Evolutionary conservation across 169 alveolate genomes (phyloP), one percentile per base, ranked within the genome.

Genomic region (Eimeria necatrix): DNA sequence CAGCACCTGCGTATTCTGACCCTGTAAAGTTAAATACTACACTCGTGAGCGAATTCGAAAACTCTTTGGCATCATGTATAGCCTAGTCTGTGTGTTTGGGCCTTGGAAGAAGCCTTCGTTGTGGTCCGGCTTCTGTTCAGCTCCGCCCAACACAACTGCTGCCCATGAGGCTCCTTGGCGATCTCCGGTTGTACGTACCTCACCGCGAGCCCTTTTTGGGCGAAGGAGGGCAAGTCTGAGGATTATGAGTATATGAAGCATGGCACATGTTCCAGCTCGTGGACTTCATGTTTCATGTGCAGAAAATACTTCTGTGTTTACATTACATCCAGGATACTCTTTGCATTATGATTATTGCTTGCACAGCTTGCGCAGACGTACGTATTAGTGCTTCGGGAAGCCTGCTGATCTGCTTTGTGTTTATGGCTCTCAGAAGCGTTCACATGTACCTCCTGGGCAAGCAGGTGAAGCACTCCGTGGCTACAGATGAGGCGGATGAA

Each of bases 61-160:
- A 51, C 8, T 52, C 70, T 22, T 4, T 3, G 73, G 68, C 32
- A n/a, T 52, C 90, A 20, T 14, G 49, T 53, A 70, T 53, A 51
- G 32, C 41, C 41, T 32, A 56, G 20, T 10, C 22, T 56, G 22
- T 49, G 71, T 4, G n/a, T n/a, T 24, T 81, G 26, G 52, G 74
- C 48, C 12, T 6, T 49, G 5, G 74, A 0, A 22, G 51, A 46
- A 81, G 73, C 20, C 26, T 10, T 52, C 41, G 16, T 26, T 49
- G 73, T 53, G 52, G n/a, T 81, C 49, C 26, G 48, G 90, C 26
- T 18, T n/a, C 73, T 51, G 71, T 81, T 49, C 90, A 81, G 90
- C 73, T 81, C 71, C 90, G 90, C 52, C 90, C 90, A 12, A 81
- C 90, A 51, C 90, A 81, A 70, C 73, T 81, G 90, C 73, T 81